Evolutionary conservation across 2,329 filamentous ascomycete species (phyloP), one percentile per base, ranked within the genome.

Genomic region (Zymoseptoria crescenta): DNA sequence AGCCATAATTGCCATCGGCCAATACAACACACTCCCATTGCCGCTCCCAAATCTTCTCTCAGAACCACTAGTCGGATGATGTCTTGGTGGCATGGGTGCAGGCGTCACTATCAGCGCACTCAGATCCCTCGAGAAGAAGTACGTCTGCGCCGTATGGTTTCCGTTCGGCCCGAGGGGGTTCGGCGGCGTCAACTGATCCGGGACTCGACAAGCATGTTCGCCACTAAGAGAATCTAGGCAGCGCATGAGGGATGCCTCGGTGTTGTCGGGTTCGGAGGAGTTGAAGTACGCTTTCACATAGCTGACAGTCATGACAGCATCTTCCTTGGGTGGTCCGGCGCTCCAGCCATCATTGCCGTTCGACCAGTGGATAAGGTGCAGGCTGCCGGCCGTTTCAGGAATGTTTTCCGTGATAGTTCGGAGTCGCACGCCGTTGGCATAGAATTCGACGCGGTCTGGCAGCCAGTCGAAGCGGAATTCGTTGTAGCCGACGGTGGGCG

Each of bases 211-310:
- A 19, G 55, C 30, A 51, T 60, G 21, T 13, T 21, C 55, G 8
- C 45, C n/a, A 24, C 20, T 24, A 41, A 41, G 35, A 16, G 35
- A 41, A 41, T 41, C 56, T 51, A 27, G 30, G 19, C 50, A 20
- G 9, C 29, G 9, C 49, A 24, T 10, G 45, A n/a, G 8, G 49
- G 19, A 52, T 41, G 30, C 19, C 48, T 19, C 20, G 24, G 45
- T 16, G 4, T 51, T 28, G n/a, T 48, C 49, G 41, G 55, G n/a
- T 54, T 53, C 35, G 19, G 63, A 64, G 16, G 86, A 86, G 76
- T 92, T 92, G 76, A 91, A 93, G 73, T 92, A 93, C 0, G 85
- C 86, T 71, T 89, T 90, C 59, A 91, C 80, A 68, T 91, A 91
- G 45, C 79, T 81, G 24, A 92, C 79, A 6, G 80, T 82, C 66